Percentiles rank a stretch among this genome's conserved stretches.
Conservation (phyloP, 2,329 filamentous ascomycete species). For the Aspergillus fumigatus region DNA sequence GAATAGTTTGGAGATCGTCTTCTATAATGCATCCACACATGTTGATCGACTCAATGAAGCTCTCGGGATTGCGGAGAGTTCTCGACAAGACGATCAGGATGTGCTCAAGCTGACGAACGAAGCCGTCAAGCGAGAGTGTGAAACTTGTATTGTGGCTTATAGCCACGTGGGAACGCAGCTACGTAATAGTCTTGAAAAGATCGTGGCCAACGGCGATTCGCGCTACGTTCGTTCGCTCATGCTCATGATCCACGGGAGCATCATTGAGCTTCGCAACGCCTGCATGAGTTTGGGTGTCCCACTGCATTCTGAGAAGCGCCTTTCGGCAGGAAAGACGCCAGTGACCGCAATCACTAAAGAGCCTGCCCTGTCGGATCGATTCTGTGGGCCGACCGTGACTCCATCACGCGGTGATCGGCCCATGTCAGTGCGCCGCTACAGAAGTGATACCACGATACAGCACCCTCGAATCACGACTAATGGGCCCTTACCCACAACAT, state of each 20-base stretch:
- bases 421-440: constrained; percentile 41
- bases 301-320: constrained; percentile 27
- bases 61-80: constrained; percentile 46
- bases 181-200: constrained; percentile 45
- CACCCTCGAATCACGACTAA: constrained; percentile 34
- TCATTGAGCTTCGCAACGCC: constrained; percentile 57
- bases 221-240: constrained; percentile 56
- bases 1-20: constrained; percentile 51
- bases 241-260: constrained; percentile 54
- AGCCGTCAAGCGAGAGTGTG: constrained; percentile 43
- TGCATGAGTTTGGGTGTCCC: constrained; percentile 49
- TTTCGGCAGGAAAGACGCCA: constrained; percentile 22
- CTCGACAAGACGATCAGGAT: constrained; percentile 49
- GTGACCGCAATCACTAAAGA: constrained; percentile 29
- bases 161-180: constrained; percentile 47
- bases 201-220: constrained; percentile 52
- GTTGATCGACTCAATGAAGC: constrained; percentile 55
- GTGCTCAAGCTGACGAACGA: constrained; percentile 37
- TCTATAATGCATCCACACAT: constrained; percentile 53
- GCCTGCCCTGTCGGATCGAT: constrained; percentile 23
- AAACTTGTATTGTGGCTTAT: constrained; percentile 48
- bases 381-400: constrained; percentile 32
- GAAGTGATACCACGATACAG: constrained; percentile 50
- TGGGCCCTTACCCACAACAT: constrained; percentile 30
- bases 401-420: constrained; percentile 46